Evolutionary conservation across 1,284 basidiomycete species (phyloP).

Genomic region (Pascua sp.): DNA sequence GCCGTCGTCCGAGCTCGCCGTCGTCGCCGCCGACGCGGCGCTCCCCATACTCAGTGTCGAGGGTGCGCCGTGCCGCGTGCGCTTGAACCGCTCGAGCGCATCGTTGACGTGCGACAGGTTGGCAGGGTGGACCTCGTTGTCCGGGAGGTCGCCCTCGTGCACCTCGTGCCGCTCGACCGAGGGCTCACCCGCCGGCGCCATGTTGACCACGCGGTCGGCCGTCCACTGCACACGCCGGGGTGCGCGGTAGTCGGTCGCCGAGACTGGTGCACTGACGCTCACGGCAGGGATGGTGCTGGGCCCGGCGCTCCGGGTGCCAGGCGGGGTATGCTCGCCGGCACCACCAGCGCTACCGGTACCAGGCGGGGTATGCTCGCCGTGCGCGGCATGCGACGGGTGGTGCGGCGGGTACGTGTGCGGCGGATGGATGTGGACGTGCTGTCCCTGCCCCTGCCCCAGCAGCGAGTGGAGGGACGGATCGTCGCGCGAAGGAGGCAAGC

Average conservation of each 20-base stretch:
- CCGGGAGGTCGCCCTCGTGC: conserved; percentile 19
- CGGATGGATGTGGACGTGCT: too few relatives aligned
- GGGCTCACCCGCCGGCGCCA: conserved; percentile 24
- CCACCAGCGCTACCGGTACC: too few relatives aligned
- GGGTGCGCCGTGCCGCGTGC: conserved; percentile 12
- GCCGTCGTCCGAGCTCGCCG: background rate
- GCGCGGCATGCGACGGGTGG: background rate
- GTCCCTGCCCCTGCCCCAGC: too few relatives aligned
- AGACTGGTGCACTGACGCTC: too few relatives aligned
- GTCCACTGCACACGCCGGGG: conserved; percentile 48
- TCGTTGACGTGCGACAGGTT: conserved; percentile 38
- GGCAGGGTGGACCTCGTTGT: conserved; percentile 6
- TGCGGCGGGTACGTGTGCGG: background rate
- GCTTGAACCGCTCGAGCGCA: conserved; percentile 36
- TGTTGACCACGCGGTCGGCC: conserved; percentile 36
- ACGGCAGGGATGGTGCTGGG: too few relatives aligned
- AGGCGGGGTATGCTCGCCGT: background rate
- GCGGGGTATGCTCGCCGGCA: too few relatives aligned
- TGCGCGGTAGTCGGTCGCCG: background rate
- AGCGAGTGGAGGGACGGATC: too few relatives aligned
- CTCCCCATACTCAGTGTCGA: conserved; percentile 22
- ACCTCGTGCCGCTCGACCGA: conserved; percentile 19
- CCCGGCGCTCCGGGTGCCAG: background rate
- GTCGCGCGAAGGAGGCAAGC: background rate
- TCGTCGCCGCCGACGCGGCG: conserved; percentile 11